Base-by-base conservation (phyloP, 208 protist genomes). In the Crithidia fasciculata region DNA sequence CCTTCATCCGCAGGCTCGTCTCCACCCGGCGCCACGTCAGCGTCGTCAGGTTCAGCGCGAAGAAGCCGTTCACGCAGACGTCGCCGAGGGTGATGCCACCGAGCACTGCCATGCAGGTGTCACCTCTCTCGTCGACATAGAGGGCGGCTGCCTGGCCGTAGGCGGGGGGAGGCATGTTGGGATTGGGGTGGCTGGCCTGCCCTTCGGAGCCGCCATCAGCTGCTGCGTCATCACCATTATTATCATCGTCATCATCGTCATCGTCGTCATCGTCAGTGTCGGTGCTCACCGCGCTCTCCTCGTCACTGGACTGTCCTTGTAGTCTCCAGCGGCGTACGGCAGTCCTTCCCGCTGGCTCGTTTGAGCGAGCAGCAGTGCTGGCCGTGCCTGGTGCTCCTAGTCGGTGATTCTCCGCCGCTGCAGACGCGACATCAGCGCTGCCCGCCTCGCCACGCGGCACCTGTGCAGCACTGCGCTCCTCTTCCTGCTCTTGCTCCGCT, bases 121-220 rank as follows among this genome's bases (percentile, higher is more conserved):
- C 67, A 6, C 76, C 70, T 10, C 44, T 70, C 15, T 52, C 53
- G 40, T 79, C 56, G 15, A 28, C 12, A 54, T 66, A 83, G 18
- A 88, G 60, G 0, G 72, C 39, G 2, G 76, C 88, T 39, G 81
- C 78, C 53, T 92, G 88, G 0, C 88, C 88, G 73, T 88, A 92
- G 39, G 84, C 87, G 15, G 76, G 79, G 15, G 70, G 76, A 18
- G 87, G 87, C 74, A 86, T 78, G 39, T 54, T 50, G 16, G 8
- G 4, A 66, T 49, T 57, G 9, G 18, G 47, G 10, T 7, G 52
- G 45, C 8, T 7, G 53, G 63, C 47, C 16, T 73, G n/a, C 37
- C 41, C 36, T 7, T 19, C 52, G 16, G 39, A 16, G 44, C 6
- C 44, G 45, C 56, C 43, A 9, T 53, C 66, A 8, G 7, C 36